Evolutionary conservation across 768 basidiomycete species (phyloP).

Genomic region (Boletus bicolor): DNA sequence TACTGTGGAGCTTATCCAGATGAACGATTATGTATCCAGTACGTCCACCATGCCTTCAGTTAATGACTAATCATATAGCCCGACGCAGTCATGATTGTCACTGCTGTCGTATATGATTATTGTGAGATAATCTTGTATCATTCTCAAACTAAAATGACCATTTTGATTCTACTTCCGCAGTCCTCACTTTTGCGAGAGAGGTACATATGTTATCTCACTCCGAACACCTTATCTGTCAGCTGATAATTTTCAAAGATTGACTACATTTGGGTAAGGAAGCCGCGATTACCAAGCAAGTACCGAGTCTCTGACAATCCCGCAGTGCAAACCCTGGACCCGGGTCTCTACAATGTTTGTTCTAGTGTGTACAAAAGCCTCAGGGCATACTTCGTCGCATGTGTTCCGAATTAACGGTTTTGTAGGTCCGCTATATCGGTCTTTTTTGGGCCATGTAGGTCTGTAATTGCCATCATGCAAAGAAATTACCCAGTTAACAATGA

Average conservation of each 20-base stretch:
- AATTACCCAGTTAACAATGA: too few species aligned
- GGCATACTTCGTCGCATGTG: neutral
- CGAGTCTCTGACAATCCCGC: neutral
- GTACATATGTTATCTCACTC: neutral
- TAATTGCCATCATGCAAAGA: neutral
- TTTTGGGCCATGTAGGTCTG: conserved; percentile 1
- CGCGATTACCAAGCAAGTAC: too few species aligned
- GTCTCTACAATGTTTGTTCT: conserved; percentile 9
- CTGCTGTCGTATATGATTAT: conserved; percentile 4
- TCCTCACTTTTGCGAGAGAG: conserved; percentile 1
- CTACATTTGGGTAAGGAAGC: conserved; percentile 11
- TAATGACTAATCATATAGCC: neutral
- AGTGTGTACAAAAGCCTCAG: neutral
- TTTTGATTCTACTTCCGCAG: neutral
- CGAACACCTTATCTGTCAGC: rapidly evolving
- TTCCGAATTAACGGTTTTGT: neutral
- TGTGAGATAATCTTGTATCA: neutral
- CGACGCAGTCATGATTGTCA: neutral
- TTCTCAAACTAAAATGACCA: neutral
- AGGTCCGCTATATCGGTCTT: conserved; percentile 9
- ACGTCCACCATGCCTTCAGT: neutral
- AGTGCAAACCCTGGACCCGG: conserved; percentile 9
- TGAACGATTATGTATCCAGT: neutral
- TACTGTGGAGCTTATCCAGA: neutral
- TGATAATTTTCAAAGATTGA: conserved; percentile 1